Percentiles rank a stretch among this genome's conserved stretches.
Conservation (phyloP, 169 alveolate genomes). For the Plasmodium cynomolgi region DNA sequence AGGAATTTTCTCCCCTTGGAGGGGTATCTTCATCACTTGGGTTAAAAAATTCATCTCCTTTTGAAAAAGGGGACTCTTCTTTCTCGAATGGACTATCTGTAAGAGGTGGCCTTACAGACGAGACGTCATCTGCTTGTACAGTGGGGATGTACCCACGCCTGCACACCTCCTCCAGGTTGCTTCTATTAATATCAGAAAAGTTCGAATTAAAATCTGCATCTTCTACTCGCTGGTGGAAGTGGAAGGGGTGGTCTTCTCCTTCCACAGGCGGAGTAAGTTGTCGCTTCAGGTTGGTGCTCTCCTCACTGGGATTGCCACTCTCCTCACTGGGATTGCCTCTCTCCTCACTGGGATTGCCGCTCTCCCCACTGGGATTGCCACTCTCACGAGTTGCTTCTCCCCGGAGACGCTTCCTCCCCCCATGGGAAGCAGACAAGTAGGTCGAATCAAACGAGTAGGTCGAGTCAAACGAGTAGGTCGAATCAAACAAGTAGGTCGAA, state of each 20-base stretch:
- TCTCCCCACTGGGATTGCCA: too few relatives aligned
- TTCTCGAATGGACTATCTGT: neutral
- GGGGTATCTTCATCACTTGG: neutral
- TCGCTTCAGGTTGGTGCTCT: neutral
- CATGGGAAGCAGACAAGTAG: neutral
- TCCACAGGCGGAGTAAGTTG: neutral
- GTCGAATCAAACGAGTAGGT: neutral
- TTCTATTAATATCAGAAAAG: slow-evolving; percentile 30
- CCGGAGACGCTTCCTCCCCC: neutral
- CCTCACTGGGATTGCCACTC: neutral
- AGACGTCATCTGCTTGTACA: neutral
- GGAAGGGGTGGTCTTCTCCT: neutral
- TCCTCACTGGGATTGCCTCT: neutral
- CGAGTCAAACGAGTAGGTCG: too few relatives aligned
- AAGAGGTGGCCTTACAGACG: neutral
- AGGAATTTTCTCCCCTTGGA: neutral
- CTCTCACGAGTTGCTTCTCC: neutral
- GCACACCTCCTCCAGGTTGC: slow-evolving; percentile 20
- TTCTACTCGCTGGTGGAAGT: neutral
- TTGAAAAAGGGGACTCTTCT: neutral
- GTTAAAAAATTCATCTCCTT: neutral
- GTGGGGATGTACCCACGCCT: neutral
- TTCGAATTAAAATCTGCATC: slow-evolving; percentile 14
- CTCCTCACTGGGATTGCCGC: neutral
- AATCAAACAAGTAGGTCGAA: too few relatives aligned